phyloP scores from a whole-genome alignment of 805 yeast genomes.

The Middelhovenomyces tepae region DNA sequence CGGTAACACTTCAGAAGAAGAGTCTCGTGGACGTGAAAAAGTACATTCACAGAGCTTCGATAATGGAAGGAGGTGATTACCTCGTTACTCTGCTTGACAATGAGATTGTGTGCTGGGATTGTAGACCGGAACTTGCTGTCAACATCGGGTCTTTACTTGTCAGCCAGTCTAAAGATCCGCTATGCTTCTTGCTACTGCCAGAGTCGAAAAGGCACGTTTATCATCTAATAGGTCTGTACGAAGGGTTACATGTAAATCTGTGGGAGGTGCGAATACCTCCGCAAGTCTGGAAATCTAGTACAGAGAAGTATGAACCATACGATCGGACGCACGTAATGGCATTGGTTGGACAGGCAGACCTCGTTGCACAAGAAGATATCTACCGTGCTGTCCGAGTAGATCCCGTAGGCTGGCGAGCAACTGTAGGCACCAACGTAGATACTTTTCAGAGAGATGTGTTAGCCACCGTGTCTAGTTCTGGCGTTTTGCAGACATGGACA shows the following conservation, averaged over 20 bases:
- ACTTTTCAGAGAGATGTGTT: conserved; percentile 39
- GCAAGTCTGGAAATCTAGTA: conserved; percentile 1
- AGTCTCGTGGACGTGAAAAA: conserved; percentile 35
- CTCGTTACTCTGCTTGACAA: conserved; percentile 39
- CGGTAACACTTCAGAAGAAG: conserved; percentile 31
- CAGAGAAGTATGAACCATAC: too few species aligned
- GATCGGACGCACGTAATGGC: conserved; percentile 6
- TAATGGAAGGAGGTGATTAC: conserved; percentile 39
- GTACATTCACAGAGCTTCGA: conserved; percentile 40
- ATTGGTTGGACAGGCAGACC: conserved; percentile 12
- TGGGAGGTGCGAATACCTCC: conserved; percentile 16
- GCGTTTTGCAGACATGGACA: conserved; percentile 42
- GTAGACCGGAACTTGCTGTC: conserved; percentile 24
- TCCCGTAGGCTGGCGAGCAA: conserved; percentile 49
- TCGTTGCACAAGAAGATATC: conserved; percentile 28
- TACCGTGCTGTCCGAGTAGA: conserved; percentile 51
- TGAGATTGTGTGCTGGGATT: conserved; percentile 53
- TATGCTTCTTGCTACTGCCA: conserved; percentile 31
- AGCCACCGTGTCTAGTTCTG: conserved; percentile 47
- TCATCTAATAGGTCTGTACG: conserved; percentile 16
- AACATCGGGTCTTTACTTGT: conserved; percentile 1
- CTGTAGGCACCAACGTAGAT: conserved; percentile 26
- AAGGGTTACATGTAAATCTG: conserved; percentile 14
- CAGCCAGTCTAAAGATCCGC: conserved; percentile 11
- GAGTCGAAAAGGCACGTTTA: conserved; percentile 18